phyloP scores from a whole-genome alignment of 1,284 basidiomycete genomes.

The Phellopilus nigrolimitatus region DNA sequence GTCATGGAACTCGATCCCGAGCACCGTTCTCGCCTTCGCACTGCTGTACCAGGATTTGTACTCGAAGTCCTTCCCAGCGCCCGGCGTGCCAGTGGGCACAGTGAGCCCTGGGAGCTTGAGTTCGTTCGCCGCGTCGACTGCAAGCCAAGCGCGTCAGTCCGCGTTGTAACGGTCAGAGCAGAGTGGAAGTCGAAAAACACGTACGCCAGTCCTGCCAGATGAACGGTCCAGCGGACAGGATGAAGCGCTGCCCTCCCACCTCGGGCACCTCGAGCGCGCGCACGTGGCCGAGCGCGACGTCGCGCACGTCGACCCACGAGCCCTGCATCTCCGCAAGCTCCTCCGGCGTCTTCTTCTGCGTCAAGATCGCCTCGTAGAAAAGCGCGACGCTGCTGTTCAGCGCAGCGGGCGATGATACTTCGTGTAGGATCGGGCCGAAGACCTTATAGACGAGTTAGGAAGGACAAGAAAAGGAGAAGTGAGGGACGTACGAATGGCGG shows the following conservation, averaged over 20 bases:
- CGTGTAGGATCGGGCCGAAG: slow-evolving; percentile 17
- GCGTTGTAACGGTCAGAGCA: not conserved
- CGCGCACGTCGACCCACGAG: slow-evolving; percentile 45
- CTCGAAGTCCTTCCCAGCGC: slow-evolving; percentile 12
- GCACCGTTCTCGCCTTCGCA: slow-evolving; percentile 7
- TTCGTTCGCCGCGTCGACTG: slow-evolving; percentile 16
- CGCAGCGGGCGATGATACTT: slow-evolving; percentile 9
- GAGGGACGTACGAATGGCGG: slow-evolving; percentile 14
- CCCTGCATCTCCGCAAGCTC: slow-evolving; percentile 25
- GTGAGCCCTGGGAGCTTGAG: slow-evolving; percentile 5
- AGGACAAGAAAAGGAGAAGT: not conserved
- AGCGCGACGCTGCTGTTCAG: slow-evolving; percentile 9
- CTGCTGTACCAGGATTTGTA: slow-evolving; percentile 1
- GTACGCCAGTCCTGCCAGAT: slow-evolving; percentile 21
- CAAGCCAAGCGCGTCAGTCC: not conserved
- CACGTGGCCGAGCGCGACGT: slow-evolving; percentile 43
- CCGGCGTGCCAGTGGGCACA: slow-evolving; percentile 16
- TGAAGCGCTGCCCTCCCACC: slow-evolving; percentile 40
- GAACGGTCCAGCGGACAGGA: slow-evolving; percentile 24
- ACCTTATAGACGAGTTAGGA: not conserved
- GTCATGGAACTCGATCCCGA: slow-evolving; percentile 17
- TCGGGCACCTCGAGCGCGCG: slow-evolving; percentile 36
- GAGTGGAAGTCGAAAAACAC: not conserved
- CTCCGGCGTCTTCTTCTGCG: slow-evolving; percentile 14
- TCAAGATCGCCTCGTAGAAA: slow-evolving; percentile 13